A percentile compares a stretch with the other conserved stretches of the same genome.
phyloP scores from a whole-genome alignment of 306 rosid species.

The Fragaria nilgerrensis region DNA sequence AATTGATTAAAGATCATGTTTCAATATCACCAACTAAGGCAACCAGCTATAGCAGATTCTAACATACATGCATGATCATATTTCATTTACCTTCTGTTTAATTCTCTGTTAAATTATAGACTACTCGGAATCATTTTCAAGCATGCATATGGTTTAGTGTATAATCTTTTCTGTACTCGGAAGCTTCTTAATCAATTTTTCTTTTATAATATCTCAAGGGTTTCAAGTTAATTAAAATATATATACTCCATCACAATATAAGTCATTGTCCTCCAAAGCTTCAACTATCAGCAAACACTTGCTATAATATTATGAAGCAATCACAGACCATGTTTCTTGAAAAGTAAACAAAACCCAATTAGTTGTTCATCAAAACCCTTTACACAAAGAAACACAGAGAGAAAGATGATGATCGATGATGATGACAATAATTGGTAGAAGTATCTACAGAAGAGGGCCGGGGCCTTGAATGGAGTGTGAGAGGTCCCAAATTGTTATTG shows the following conservation, averaged over 20 bases:
- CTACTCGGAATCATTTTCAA: background rate
- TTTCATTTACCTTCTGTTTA: background rate
- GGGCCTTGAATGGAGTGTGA: slow-evolving; percentile 23
- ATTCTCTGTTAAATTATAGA: background rate
- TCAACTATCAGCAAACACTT: slow-evolving; percentile 1
- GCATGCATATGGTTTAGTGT: background rate
- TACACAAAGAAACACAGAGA: slow-evolving; percentile 7
- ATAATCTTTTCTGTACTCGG: too few relatives aligned
- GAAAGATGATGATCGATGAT: slow-evolving; percentile 24
- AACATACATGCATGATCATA: background rate
- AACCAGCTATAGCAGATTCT: background rate
- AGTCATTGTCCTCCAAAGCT: slow-evolving; percentile 1
- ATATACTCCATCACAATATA: background rate
- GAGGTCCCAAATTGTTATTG: slow-evolving; percentile 49
- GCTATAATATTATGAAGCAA: background rate
- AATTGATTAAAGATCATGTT: background rate
- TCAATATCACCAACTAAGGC: background rate
- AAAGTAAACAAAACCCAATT: slow-evolving; percentile 1
- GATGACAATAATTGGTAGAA: slow-evolving; percentile 54
- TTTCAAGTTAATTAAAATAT: background rate
- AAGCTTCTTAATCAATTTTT: background rate
- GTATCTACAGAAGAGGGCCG: slow-evolving; percentile 22
- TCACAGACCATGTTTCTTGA: background rate
- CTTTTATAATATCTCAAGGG: background rate
- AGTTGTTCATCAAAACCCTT: slow-evolving; percentile 6